phyloP scores from a whole-genome alignment of 108 stramenopile species.

The Phaeodactylum tricornutum region DNA sequence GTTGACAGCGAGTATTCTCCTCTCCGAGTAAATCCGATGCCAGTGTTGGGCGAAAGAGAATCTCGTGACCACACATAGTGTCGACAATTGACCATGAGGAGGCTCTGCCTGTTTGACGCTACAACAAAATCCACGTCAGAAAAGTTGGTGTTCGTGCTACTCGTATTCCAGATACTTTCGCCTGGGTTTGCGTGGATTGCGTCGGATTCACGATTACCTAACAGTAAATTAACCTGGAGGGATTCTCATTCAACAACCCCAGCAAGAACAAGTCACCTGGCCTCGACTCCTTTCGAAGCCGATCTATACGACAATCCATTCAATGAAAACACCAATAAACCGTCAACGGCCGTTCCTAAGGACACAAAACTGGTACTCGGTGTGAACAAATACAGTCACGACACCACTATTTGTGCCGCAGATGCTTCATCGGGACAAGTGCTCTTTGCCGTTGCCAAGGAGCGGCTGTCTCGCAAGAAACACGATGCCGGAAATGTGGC shows the following conservation, averaged over 20 bases:
- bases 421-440: constrained; percentile 64
- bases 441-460: constrained; percentile 83
- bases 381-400: constrained; percentile 91
- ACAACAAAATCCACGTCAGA: too few species aligned
- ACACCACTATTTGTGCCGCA: constrained; percentile 79
- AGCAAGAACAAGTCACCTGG: background rate
- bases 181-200: too few species aligned
- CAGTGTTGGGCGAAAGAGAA: too few species aligned
- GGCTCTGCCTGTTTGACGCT: too few species aligned
- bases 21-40: too few species aligned
- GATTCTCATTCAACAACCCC: background rate
- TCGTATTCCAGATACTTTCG: too few species aligned
- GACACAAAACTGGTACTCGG: constrained; percentile 75
- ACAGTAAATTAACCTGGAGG: too few species aligned
- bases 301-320: constrained; percentile 54
- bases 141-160: too few species aligned
- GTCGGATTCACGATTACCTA: too few species aligned
- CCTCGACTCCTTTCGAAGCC: constrained; percentile 74
- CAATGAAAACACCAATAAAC: constrained; percentile 5
- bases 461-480: constrained; percentile 78
- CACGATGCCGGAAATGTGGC: constrained; percentile 87
- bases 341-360: constrained; percentile 27
- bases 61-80: too few species aligned
- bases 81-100: too few species aligned
- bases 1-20: too few species aligned